Evolutionary conservation across 345 rosid species (phyloP).

Genomic region (Limnanthes douglasii): DNA sequence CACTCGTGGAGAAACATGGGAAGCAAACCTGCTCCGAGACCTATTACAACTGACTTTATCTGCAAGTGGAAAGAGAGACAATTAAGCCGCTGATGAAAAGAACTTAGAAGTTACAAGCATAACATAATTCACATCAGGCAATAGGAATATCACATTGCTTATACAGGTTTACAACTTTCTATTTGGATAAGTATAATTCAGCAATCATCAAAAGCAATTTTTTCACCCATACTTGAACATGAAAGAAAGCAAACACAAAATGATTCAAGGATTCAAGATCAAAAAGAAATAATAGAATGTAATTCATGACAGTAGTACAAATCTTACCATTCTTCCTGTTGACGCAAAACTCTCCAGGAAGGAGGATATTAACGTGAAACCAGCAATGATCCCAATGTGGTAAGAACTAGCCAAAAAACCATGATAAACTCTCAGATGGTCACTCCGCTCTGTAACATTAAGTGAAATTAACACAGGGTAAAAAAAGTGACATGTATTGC

Average conservation of each 20-base stretch:
- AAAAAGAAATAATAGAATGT: background rate
- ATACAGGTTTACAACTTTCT: too few relatives aligned
- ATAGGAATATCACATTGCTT: too few relatives aligned
- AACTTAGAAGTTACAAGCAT: too few relatives aligned
- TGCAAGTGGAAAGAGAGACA: conserved; percentile 11
- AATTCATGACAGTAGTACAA: background rate
- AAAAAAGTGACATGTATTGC: too few relatives aligned
- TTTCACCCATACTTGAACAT: background rate
- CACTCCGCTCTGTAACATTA: conserved; percentile 26
- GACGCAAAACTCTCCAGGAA: conserved; percentile 47
- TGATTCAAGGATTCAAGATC: too few relatives aligned
- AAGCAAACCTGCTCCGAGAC: conserved; percentile 95
- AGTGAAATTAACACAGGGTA: too few relatives aligned
- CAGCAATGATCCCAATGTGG: conserved; percentile 76
- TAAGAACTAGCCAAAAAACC: conserved; percentile 83
- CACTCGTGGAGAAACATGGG: conserved; percentile 86
- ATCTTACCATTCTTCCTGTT: conserved; percentile 33
- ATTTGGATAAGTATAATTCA: conserved; percentile 2
- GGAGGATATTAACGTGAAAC: conserved; percentile 58
- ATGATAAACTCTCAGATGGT: conserved; percentile 42
- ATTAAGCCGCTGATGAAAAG: too few relatives aligned
- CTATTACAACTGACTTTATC: conserved; percentile 70
- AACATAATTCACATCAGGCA: too few relatives aligned
- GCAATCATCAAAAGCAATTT: background rate
- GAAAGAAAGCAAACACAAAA: conserved; percentile 1